Conservation (phyloP, 202 grass and related monocot genomes). For the Panicum hallii region DNA sequence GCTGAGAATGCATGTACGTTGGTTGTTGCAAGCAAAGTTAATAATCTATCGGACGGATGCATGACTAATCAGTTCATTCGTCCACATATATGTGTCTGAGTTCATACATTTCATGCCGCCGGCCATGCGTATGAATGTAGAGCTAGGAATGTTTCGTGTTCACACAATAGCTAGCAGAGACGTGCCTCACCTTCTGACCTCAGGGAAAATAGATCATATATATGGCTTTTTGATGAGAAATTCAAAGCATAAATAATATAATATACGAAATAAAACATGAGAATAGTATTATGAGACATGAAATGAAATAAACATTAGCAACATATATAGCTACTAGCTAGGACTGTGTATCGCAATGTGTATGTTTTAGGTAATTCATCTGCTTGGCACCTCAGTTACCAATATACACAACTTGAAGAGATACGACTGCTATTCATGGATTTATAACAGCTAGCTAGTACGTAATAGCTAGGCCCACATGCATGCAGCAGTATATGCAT, state of each 20-base stretch:
- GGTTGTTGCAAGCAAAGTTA: no score
- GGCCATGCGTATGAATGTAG: no score
- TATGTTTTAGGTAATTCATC: background rate
- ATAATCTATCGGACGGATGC: background rate
- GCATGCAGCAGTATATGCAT: no score
- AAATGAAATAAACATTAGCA: no score
- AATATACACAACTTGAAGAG: background rate
- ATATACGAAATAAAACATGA: background rate
- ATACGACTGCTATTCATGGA: background rate
- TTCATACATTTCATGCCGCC: constrained; percentile 45
- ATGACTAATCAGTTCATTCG: no score
- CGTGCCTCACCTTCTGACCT: background rate
- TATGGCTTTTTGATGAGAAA: no score
- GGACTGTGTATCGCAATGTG: no score
- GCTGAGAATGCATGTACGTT: no score
- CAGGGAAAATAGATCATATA: background rate
- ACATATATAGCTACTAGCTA: no score
- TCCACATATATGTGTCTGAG: background rate
- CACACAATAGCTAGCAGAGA: constrained; percentile 3
- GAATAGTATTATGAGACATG: no score
- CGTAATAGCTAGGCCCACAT: background rate
- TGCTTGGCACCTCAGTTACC: background rate
- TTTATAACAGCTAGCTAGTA: background rate
- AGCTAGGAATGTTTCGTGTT: constrained; percentile 42
- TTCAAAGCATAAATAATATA: background rate